Conservation (phyloP, 352 stramenopile genomes). For the Phytophthora megakarya region DNA sequence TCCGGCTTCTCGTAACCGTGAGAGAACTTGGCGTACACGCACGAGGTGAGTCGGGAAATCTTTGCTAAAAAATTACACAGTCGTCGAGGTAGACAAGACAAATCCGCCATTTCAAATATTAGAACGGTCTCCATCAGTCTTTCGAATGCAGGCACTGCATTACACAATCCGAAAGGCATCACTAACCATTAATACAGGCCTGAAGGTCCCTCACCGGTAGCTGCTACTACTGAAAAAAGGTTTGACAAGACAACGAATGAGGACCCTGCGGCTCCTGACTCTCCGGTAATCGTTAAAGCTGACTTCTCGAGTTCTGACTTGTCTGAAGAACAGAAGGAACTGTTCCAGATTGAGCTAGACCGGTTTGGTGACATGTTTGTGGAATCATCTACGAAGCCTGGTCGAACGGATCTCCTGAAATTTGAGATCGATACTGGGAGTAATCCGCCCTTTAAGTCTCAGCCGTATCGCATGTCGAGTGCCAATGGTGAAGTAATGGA, state of each 20-base stretch:
- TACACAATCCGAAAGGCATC: no score
- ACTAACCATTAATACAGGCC: background rate
- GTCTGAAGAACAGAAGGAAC: background rate
- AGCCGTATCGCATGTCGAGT: constrained; percentile 8
- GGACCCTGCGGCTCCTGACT: background rate
- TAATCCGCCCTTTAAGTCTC: no score
- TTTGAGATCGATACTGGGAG: constrained; percentile 12
- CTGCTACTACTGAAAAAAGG: no score
- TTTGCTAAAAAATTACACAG: constrained; percentile 3
- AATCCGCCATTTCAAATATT: no score
- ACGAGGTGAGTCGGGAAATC: constrained; percentile 5
- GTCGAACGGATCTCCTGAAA: background rate
- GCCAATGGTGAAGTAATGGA: constrained; percentile 14
- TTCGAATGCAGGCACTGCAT: constrained; percentile 4
- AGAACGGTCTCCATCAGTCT: constrained; percentile 4
- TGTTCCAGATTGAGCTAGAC: background rate
- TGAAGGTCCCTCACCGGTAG: no score
- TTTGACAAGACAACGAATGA: background rate
- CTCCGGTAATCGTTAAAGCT: background rate
- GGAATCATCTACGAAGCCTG: background rate
- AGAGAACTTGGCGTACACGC: no score
- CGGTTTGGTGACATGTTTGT: background rate
- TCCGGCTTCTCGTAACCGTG: no score
- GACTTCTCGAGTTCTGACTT: background rate
- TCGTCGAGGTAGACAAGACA: constrained; percentile 9